These are phyloP conservation scores for Gossypium bickii DNA, from an alignment of 345 rosid species.

Conservation along the genomic window DNA sequence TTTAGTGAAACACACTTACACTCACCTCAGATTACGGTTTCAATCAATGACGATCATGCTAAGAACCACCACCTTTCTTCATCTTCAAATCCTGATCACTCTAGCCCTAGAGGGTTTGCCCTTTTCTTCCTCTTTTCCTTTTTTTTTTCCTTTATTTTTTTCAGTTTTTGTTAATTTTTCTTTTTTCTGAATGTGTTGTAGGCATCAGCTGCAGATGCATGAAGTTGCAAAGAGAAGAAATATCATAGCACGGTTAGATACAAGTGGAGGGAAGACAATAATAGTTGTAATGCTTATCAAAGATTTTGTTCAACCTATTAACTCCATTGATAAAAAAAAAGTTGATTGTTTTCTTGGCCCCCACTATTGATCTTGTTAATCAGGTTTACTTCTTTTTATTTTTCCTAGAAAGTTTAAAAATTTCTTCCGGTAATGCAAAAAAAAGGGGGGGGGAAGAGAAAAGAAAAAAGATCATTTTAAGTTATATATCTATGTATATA, in stretches of 20 bases:
- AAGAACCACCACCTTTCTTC: not conserved
- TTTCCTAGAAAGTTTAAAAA: too few relatives aligned
- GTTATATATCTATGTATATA: too few relatives aligned
- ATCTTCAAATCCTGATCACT: conserved; percentile 2
- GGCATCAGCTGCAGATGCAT: conserved; percentile 53
- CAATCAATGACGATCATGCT: not conserved
- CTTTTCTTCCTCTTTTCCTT: not conserved
- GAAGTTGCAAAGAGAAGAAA: conserved; percentile 69
- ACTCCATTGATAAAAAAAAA: conserved; percentile 29
- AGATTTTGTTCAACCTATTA: conserved; percentile 32
- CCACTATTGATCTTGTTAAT: conserved; percentile 68
- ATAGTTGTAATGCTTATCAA: conserved; percentile 64
- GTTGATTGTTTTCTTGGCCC: conserved; percentile 67
- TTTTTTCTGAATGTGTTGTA: conserved; percentile 19
- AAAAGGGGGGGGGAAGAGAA: too few relatives aligned
- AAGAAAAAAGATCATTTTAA: too few relatives aligned
- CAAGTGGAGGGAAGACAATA: conserved; percentile 66
- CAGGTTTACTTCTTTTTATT: conserved; percentile 41
- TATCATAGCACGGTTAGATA: conserved; percentile 61
- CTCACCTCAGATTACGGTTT: too few relatives aligned
- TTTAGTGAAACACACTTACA: too few relatives aligned
- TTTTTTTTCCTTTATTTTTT: not conserved
- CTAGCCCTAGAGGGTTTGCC: conserved; percentile 43
- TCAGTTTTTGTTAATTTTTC: not conserved
- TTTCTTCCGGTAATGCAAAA: too few relatives aligned